These are phyloP conservation scores for Alternaria sp. DNA, from an alignment of 2,329 filamentous ascomycete species.

Conservation along the genomic window DNA sequence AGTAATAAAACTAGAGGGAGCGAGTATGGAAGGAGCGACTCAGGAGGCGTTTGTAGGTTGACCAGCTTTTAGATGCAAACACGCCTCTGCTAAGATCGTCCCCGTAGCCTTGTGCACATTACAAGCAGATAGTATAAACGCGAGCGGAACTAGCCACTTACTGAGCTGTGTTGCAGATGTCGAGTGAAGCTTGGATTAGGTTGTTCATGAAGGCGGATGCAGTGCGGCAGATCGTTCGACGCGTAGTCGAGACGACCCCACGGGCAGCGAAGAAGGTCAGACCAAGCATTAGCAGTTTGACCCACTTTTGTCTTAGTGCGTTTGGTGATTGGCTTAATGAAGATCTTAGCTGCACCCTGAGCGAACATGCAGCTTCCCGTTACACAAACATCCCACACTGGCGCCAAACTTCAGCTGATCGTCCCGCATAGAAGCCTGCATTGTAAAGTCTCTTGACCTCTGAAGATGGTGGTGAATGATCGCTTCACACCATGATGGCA, in stretches of 20 bases:
- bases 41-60: no score
- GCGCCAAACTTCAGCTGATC: neutral
- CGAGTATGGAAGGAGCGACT: no score
- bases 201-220: neutral
- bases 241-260: no score
- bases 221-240: neutral
- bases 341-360: neutral
- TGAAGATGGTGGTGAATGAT: neutral
- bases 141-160: neutral
- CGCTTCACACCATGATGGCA: neutral
- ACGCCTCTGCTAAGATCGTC: no score
- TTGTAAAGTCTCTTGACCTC: neutral
- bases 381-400: constrained; percentile 2
- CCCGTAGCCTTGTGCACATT: neutral
- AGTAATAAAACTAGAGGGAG: no score
- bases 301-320: neutral
- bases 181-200: neutral
- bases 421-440: neutral
- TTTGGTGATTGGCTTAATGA: neutral
- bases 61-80: no score
- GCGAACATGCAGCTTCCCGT: neutral
- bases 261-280: neutral
- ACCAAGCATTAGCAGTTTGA: constrained; percentile 4
- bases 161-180: neutral
- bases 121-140: neutral